These are phyloP conservation scores for Monosporascus sp. DNA, from an alignment of 2,329 filamentous ascomycete species.

Conservation along the genomic window DNA sequence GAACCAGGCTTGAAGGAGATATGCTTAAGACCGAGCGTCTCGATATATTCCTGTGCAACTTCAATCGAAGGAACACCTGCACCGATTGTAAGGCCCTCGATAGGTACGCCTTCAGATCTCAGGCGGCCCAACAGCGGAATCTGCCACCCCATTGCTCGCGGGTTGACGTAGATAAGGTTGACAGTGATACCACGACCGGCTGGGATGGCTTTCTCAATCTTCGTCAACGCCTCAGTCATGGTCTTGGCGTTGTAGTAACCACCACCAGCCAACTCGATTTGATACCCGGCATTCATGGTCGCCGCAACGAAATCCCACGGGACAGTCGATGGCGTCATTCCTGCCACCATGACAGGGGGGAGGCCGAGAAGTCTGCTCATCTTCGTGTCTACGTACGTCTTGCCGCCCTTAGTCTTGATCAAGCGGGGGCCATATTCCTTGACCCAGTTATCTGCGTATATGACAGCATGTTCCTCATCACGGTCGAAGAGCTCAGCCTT, in stretches of 20 bases:
- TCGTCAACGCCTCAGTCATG: conserved; percentile 76
- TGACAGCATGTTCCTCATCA: conserved; percentile 89
- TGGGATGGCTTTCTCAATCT: conserved; percentile 80
- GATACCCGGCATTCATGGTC: conserved; percentile 92
- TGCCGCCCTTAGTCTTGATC: conserved; percentile 80
- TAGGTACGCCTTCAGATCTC: conserved; percentile 78
- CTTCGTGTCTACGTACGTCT: conserved; percentile 94
- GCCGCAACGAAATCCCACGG: conserved; percentile 88
- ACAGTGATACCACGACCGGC: conserved; percentile 82
- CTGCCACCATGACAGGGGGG: conserved; percentile 83
- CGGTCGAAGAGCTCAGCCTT: conserved; percentile 97
- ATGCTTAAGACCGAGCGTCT: conserved; percentile 87
- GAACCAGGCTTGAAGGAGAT: conserved; percentile 94
- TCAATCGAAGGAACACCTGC: conserved; percentile 92
- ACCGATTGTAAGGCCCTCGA: conserved; percentile 88
- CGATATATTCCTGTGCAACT: conserved; percentile 88
- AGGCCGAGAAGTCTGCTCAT: conserved; percentile 83
- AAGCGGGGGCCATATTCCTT: conserved; percentile 93
- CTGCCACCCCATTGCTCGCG: conserved; percentile 86
- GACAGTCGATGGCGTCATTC: conserved; percentile 89
- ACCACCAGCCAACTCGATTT: conserved; percentile 84
- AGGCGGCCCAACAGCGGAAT: conserved; percentile 78
- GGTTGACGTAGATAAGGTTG: conserved; percentile 89
- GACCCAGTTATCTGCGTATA: conserved; percentile 95
- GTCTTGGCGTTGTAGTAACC: conserved; percentile 79